Evolutionary conservation across 768 basidiomycete genomes (phyloP).

Genomic region (Polyporus arcularius): DNA sequence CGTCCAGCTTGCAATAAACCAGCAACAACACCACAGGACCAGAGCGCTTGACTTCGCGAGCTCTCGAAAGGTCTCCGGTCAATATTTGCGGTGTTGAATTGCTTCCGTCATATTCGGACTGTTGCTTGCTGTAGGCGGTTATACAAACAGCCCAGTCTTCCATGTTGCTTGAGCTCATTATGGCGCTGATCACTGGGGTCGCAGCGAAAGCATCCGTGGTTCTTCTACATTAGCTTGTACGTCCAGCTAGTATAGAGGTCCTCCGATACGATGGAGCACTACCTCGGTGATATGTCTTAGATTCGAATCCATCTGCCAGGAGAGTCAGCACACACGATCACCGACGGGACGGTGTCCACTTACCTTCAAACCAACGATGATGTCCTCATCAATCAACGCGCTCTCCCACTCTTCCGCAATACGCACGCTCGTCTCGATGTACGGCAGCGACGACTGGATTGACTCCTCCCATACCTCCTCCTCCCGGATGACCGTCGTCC

Average conservation of each 20-base stretch:
- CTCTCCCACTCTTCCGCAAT: slow-evolving; percentile 23
- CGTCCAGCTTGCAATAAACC: too few relatives aligned
- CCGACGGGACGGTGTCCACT: background rate
- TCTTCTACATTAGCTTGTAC: too few relatives aligned
- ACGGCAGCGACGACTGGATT: slow-evolving; percentile 26
- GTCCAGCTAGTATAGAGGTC: background rate
- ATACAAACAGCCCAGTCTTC: too few relatives aligned
- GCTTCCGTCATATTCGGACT: too few relatives aligned
- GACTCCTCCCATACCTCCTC: slow-evolving; percentile 19
- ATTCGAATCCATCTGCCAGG: background rate
- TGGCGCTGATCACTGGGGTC: too few relatives aligned
- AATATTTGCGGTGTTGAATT: too few relatives aligned
- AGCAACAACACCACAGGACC: too few relatives aligned
- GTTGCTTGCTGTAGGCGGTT: too few relatives aligned
- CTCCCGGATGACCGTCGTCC: slow-evolving; percentile 8
- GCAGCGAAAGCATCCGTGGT: too few relatives aligned
- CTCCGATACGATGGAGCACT: background rate
- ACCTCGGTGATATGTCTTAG: background rate
- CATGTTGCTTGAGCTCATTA: too few relatives aligned
- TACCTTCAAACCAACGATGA: slow-evolving; percentile 31
- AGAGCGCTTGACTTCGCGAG: too few relatives aligned
- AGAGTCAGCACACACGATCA: background rate
- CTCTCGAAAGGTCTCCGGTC: too few relatives aligned
- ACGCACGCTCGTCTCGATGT: slow-evolving; percentile 23
- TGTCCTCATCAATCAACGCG: slow-evolving; percentile 32